Base-by-base conservation (phyloP, 495 filamentous ascomycete species). In the Podospora tetraspora region DNA sequence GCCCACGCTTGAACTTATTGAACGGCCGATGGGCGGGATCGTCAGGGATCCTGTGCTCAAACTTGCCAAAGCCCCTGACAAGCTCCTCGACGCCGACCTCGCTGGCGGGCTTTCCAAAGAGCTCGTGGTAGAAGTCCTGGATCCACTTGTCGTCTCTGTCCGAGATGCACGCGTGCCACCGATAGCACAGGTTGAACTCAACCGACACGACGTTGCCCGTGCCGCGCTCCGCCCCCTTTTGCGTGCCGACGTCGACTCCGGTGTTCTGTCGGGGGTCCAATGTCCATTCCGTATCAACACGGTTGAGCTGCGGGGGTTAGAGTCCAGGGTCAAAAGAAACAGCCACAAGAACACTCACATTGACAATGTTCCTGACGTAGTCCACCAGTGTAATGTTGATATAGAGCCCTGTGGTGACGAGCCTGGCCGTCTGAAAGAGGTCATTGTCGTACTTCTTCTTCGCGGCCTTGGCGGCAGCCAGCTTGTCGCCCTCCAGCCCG, bases 311-410 rank as follows among this genome's bases (percentile, higher is more conserved):
- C 0, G 11, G 12, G 0, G 8, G 59, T 69, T 29, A 72, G 59
- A 19, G 22, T 52, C 1, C 11, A 25, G 7, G 1, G 19, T 6
- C n/a, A 1, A 58, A 0, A 12, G 1, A 16, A 37, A 37, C 34
- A 37, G 27, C 3, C 27, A 37, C 2, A 16, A 12, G 12, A 13
- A 16, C 16, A 57, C 76, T 71, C 63, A 81, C 69, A 61, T 93
- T 94, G 77, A 95, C 83, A 70, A 96, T 93, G 22, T 91, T 92
- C 27, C 92, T 88, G 52, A 96, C 84, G 74, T 96, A 96, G 73
- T 96, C 92, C 67, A 91, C 84, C 34, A 95, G 80, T 8, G 91
- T 88, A 71, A 92, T 91, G 81, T 95, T 94, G 74, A 93, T 91
- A 76, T 93, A 95, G 8, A 94, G 81, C 63, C 92, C 91, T 43